Evolutionary conservation across 2,329 filamentous ascomycete species (phyloP).

Genomic region (Stachybotrys elegans): DNA sequence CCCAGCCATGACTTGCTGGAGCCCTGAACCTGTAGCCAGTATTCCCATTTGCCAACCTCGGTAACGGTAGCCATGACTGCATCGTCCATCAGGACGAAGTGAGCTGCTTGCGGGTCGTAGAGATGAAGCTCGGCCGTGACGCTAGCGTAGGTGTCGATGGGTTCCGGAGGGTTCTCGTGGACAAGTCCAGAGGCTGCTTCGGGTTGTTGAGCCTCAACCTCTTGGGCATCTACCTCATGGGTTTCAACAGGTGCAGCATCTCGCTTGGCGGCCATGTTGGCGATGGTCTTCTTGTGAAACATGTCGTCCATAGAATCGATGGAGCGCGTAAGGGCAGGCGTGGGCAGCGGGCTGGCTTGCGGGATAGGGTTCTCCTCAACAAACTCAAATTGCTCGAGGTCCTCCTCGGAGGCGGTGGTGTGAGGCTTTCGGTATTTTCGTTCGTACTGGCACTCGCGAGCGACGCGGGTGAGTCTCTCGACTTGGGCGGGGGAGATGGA

Average conservation of each 20-base stretch:
- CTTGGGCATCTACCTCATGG: constrained; percentile 32
- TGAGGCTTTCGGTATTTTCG: constrained; percentile 81
- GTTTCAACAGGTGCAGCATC: constrained; percentile 22
- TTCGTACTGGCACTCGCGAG: constrained; percentile 95
- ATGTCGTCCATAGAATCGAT: constrained; percentile 55
- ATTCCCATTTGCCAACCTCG: constrained; percentile 87
- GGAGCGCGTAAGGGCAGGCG: constrained; percentile 49
- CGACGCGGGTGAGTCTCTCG: constrained; percentile 73
- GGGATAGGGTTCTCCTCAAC: constrained; percentile 58
- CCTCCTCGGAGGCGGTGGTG: constrained; percentile 73
- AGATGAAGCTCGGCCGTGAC: constrained; percentile 84
- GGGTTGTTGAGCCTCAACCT: constrained; percentile 16
- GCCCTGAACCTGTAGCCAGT: constrained; percentile 85
- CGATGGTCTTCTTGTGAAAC: constrained; percentile 40
- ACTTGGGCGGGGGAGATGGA: constrained; percentile 67
- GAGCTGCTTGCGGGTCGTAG: constrained; percentile 82
- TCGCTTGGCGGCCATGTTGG: constrained; percentile 43
- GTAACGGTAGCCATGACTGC: constrained; percentile 74
- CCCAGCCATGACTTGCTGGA: constrained; percentile 79
- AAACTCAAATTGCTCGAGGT: constrained; percentile 81
- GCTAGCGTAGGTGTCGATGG: constrained; percentile 66
- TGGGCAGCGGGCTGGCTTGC: constrained; percentile 57
- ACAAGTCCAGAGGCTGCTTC: constrained; percentile 19
- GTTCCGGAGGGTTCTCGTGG: constrained; percentile 51
- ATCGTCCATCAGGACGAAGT: constrained; percentile 76